Percentiles rank a stretch among this genome's conserved stretches.
Conservation (phyloP, 148 eudicot genomes). For the Cornus controversa region DNA sequence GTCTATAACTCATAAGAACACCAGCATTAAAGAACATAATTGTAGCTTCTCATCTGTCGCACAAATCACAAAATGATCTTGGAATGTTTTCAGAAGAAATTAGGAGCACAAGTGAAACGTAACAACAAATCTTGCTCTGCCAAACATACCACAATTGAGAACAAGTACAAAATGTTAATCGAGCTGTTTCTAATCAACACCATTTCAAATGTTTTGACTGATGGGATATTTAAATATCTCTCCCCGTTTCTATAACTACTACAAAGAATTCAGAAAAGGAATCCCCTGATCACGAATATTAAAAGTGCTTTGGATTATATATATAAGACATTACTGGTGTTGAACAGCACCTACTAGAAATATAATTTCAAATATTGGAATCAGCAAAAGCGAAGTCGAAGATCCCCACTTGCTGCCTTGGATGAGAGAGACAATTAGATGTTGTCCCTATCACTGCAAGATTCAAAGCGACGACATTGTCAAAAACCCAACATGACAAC, state of each 20-base stretch:
- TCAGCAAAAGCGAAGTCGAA: background rate
- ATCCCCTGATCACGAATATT: background rate
- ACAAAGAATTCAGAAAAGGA: background rate
- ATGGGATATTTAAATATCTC: background rate
- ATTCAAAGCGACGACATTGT: background rate
- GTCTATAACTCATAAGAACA: no score
- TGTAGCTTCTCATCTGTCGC: no score
- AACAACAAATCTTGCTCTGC: no score
- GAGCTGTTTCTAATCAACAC: background rate
- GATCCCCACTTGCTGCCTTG: slow-evolving; percentile 23
- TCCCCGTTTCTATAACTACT: background rate
- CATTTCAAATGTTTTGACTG: background rate
- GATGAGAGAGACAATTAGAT: slow-evolving; percentile 28
- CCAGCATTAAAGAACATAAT: no score
- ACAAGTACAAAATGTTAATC: no score
- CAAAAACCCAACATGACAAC: background rate
- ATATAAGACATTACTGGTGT: background rate
- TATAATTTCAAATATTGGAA: background rate
- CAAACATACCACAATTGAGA: no score
- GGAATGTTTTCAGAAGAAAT: no score
- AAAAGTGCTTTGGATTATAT: background rate
- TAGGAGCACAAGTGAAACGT: no score
- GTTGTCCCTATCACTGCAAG: slow-evolving; percentile 16
- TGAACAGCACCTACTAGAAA: background rate
- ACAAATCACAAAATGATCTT: no score